Evolutionary conservation across 495 filamentous ascomycete genomes (phyloP).

Genomic region (Viridothelium virens): DNA sequence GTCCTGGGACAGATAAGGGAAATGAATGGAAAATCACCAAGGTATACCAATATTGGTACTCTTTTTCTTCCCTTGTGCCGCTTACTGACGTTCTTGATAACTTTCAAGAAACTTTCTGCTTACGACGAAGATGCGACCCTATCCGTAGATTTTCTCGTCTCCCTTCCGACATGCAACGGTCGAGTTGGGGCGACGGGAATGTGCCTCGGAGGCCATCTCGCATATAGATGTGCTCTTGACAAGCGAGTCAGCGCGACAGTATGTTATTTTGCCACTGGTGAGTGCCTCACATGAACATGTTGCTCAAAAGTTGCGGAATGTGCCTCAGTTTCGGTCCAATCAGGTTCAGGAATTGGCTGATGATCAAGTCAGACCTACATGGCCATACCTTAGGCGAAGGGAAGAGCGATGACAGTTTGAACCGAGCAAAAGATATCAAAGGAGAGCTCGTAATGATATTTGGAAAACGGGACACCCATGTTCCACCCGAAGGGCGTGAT

Average conservation of each 20-base stretch:
- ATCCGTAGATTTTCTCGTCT: constrained; percentile 65
- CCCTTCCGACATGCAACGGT: constrained; percentile 73
- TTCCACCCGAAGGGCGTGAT: constrained; percentile 77
- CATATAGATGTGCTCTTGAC: constrained; percentile 76
- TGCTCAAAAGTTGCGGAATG: no score
- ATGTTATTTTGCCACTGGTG: constrained; percentile 75
- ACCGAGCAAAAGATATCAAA: constrained; percentile 62
- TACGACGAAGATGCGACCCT: constrained; percentile 82
- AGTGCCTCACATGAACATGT: background rate
- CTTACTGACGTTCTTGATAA: background rate
- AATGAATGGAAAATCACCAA: constrained; percentile 82
- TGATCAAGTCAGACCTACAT: constrained; percentile 56
- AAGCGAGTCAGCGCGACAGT: constrained; percentile 65
- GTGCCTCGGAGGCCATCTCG: constrained; percentile 90
- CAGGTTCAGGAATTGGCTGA: background rate
- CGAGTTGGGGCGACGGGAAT: constrained; percentile 83
- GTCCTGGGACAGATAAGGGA: constrained; percentile 75
- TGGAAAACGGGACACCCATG: constrained; percentile 84
- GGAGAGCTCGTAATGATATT: constrained; percentile 76
- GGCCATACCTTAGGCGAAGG: constrained; percentile 61
- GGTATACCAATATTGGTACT: constrained; percentile 33
- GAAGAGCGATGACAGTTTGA: constrained; percentile 60
- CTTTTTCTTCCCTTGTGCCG: background rate
- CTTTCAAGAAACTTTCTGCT: constrained; percentile 60
- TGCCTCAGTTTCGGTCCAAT: no score